Evolutionary conservation across 2,329 filamentous ascomycete genomes (phyloP).

Genomic region (Fusarium torulosum): DNA sequence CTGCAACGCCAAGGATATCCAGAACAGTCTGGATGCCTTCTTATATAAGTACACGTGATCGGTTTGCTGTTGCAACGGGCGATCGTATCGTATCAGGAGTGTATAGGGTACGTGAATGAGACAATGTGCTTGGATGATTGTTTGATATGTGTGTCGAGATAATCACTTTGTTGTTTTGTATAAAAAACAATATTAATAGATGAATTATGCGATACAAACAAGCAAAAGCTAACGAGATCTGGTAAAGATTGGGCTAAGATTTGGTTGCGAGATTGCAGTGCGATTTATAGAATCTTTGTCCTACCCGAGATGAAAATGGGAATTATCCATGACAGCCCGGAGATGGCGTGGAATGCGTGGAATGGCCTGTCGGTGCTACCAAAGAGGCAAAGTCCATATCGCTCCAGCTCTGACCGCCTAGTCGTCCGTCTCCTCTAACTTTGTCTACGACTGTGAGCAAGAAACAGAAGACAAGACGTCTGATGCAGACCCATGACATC

Average conservation of each 20-base stretch:
- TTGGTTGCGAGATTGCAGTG: slow-evolving; percentile 30
- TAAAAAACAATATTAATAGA: not conserved
- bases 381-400: slow-evolving; percentile 6
- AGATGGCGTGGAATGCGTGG: slow-evolving; percentile 34
- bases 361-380: slow-evolving; percentile 24
- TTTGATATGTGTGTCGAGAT: not conserved
- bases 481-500: slow-evolving; percentile 28
- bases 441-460: slow-evolving; percentile 5
- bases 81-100: not conserved
- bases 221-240: slow-evolving; percentile 34
- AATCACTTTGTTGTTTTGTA: not conserved
- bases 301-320: slow-evolving; percentile 32
- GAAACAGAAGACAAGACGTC: slow-evolving; percentile 32
- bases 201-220: slow-evolving; percentile 1
- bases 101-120: not conserved
- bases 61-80: slow-evolving; percentile 16
- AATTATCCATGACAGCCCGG: slow-evolving; percentile 6
- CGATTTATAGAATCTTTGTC: slow-evolving; percentile 25
- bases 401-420: slow-evolving; percentile 21
- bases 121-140: not conserved
- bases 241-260: slow-evolving; percentile 19
- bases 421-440: slow-evolving; percentile 15
- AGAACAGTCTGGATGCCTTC: slow-evolving; percentile 22
- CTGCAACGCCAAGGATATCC: slow-evolving; percentile 16
- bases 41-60: slow-evolving; percentile 25